phyloP scores from a whole-genome alignment of 73 alveolate species.

The Symbiodinium natans region DNA sequence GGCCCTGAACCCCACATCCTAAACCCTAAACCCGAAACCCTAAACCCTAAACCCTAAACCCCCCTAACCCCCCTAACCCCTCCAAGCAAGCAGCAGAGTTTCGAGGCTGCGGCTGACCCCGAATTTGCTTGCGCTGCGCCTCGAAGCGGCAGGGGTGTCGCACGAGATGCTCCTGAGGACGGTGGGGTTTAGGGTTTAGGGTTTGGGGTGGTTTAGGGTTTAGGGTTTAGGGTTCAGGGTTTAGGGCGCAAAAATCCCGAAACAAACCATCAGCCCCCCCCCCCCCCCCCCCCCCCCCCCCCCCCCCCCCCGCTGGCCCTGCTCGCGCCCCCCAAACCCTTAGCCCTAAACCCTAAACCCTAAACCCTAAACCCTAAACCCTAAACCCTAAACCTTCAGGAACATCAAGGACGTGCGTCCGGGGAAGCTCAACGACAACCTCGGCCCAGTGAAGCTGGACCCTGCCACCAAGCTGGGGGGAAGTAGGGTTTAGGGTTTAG shows the following conservation, averaged over 20 bases:
- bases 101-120: conserved; percentile 49
- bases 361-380: not conserved
- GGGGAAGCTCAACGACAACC: conserved; percentile 8
- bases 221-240: not conserved
- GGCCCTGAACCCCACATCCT: too few species aligned
- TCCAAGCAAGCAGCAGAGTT: not conserved
- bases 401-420: conserved; percentile 59
- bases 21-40: too few species aligned
- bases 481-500: not conserved
- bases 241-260: not conserved
- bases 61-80: not conserved
- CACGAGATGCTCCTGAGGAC: conserved; percentile 60
- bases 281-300: not conserved
- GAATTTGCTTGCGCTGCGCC: conserved; percentile 36
- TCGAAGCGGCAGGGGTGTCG: conserved; percentile 17
- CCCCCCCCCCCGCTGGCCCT: not conserved
- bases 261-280: too few species aligned
- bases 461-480: not conserved
- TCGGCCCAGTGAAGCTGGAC: conserved; percentile 60
- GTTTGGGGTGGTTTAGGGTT: not conserved
- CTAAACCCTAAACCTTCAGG: not conserved
- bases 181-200: not conserved
- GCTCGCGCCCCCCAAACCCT: not conserved
- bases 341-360: not conserved
- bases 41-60: too few species aligned